These are phyloP conservation scores for Geotrichum cucujoidarum DNA, from an alignment of 1,139 yeast genomes.

Conservation along the genomic window DNA sequence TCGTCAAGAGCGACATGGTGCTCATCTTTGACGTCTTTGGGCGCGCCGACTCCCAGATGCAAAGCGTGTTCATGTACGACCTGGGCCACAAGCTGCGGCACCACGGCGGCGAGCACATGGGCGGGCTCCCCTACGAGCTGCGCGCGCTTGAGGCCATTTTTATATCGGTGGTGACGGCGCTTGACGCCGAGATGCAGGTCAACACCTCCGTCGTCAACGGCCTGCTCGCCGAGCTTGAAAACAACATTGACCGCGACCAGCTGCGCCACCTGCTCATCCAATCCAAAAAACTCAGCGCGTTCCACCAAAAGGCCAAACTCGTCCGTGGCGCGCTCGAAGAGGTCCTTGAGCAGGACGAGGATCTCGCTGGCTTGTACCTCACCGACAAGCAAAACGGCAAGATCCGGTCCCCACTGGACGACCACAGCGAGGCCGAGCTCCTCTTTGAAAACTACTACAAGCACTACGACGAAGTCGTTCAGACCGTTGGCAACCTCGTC, in stretches of 20 bases:
- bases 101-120: slow-evolving; percentile 26
- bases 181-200: slow-evolving; percentile 79
- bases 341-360: slow-evolving; percentile 85
- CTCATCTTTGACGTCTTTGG: slow-evolving; percentile 74
- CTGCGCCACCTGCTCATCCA: slow-evolving; percentile 74
- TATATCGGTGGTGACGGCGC: slow-evolving; percentile 73
- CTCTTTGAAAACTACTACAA: slow-evolving; percentile 87
- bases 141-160: slow-evolving; percentile 85
- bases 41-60: slow-evolving; percentile 53
- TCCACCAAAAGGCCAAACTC: slow-evolving; percentile 75
- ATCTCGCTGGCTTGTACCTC: slow-evolving; percentile 77
- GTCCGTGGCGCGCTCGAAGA: slow-evolving; percentile 86
- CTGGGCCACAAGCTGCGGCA: slow-evolving; percentile 68
- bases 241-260: slow-evolving; percentile 76
- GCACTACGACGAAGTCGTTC: slow-evolving; percentile 95
- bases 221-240: slow-evolving; percentile 75
- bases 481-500: slow-evolving; percentile 78
- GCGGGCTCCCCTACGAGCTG: slow-evolving; percentile 61
- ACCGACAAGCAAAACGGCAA: slow-evolving; percentile 44
- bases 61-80: slow-evolving; percentile 82
- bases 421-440: slow-evolving; percentile 66
- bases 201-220: slow-evolving; percentile 71
- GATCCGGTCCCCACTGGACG: slow-evolving; percentile 42
- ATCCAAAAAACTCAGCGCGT: slow-evolving; percentile 74
- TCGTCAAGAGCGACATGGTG: slow-evolving; percentile 74